Evolutionary conservation across 345 rosid genomes (phyloP), one percentile per base, ranked within the genome.

Genomic region (Camelina hispida): DNA sequence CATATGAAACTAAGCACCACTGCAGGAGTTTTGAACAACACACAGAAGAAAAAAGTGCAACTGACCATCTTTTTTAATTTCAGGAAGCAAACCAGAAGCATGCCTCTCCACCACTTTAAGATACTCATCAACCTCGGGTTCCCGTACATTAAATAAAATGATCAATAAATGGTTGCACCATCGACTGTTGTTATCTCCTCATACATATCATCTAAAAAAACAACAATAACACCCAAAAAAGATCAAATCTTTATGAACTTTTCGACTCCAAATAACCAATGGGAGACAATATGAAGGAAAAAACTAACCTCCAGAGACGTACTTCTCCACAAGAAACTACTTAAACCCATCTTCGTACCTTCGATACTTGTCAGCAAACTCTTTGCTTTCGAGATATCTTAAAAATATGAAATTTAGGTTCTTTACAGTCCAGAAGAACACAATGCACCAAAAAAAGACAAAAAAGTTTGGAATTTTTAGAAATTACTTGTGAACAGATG

Each of bases 51-150:
- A 40, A 25, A 28, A 74, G 53, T 56, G 57, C 18, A 73, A 48
- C 91, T 85, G 80, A 89, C 98, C 98, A 78, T 94, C 97, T 81
- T 90, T 94, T 80, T 87, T 88, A 97, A 89, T 91, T 71, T 94
- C 98, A 6, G 92, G 88, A 55, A 91, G 97, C 93, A 89, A 80
- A 38, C 96, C 97, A 34, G 89, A 87, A 34, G 98, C 88, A 79
- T 91, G 96, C 47, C 83, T 86, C 82, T 87, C 90, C 47, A 94
- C 92, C 67, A 95, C 87, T 74, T 89, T 92, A 63, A 95, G 84
- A 84, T 87, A 92, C 67, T 79, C 86, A 69, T 92, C 99, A 80
- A 95, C 97, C 78, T 89, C 91, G 37, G 83, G 85, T 68, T 92
- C 97, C 56, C 73, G 37, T 34, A 89, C 87, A 74, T 95, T 95